Percentiles rank a stretch among this genome's conserved stretches.
Conservation (phyloP, 345 rosid genomes). For the Syzygium oleosum region DNA sequence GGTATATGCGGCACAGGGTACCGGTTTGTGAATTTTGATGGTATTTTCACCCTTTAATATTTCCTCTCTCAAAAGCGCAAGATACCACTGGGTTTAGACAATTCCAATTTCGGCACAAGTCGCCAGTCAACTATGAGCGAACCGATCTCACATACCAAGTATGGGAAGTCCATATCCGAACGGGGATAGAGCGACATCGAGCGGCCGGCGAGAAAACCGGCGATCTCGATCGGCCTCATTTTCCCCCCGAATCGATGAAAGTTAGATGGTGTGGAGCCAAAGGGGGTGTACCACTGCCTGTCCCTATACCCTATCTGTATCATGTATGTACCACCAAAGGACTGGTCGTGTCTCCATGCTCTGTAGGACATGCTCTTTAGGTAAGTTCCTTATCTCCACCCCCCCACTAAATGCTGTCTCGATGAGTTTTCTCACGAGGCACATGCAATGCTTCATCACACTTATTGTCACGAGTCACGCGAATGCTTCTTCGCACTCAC, state of each 20-base stretch:
- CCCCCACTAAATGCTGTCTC: not conserved
- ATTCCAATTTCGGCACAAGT: not conserved
- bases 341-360: not conserved
- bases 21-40: not conserved
- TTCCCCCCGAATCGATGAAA: not conserved
- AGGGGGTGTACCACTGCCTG: not conserved
- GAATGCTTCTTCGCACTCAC: not conserved
- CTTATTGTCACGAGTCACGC: not conserved
- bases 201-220: not conserved
- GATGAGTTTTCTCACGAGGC: not conserved
- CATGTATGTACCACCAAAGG: not conserved
- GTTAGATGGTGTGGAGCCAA: not conserved
- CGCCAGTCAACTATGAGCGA: not conserved
- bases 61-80: not conserved
- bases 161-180: not conserved
- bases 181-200: not conserved
- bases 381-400: not conserved
- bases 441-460: not conserved
- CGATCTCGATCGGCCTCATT: not conserved
- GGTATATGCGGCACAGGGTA: accelerated
- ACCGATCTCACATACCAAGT: not conserved
- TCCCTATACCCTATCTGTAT: not conserved
- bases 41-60: not conserved
- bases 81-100: not conserved
- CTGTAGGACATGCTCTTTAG: not conserved